These are phyloP conservation scores for Lactifluus subvellereus DNA, from an alignment of 768 basidiomycete genomes.

Conservation along the genomic window DNA sequence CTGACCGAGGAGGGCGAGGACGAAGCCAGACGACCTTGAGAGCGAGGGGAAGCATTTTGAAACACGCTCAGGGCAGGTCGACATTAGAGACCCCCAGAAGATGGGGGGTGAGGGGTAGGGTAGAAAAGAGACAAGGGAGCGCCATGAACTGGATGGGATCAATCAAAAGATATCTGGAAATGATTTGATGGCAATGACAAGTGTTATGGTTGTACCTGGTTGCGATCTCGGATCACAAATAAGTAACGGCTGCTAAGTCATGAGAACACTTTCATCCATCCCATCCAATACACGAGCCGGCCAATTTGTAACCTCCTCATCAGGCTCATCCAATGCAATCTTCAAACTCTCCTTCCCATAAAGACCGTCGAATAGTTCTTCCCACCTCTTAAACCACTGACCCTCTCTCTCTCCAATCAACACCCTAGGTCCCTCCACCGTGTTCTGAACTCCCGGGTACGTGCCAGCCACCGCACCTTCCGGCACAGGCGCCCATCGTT, in stretches of 20 bases:
- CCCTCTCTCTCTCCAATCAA: conserved; percentile 61
- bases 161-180: background rate
- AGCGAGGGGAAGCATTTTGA: conserved; percentile 14
- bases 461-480: background rate
- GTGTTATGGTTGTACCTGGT: background rate
- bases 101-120: background rate
- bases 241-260: background rate
- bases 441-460: conserved; percentile 26
- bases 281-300: conserved; percentile 8
- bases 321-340: conserved; percentile 21
- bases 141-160: background rate
- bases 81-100: background rate
- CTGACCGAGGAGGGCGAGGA: conserved; percentile 14
- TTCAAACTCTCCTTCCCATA: conserved; percentile 20
- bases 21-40: conserved; percentile 23
- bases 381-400: conserved; percentile 78
- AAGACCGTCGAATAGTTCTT: conserved; percentile 59
- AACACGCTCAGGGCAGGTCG: background rate
- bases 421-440: conserved; percentile 32
- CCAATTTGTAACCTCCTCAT: conserved; percentile 11
- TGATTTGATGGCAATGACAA: background rate
- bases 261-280: background rate
- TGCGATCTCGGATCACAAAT: background rate
- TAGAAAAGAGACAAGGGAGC: background rate
- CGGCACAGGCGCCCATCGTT: conserved; percentile 32